These are phyloP conservation scores for Epichloe scottii DNA, from an alignment of 2,329 filamentous ascomycete species.

Conservation along the genomic window DNA sequence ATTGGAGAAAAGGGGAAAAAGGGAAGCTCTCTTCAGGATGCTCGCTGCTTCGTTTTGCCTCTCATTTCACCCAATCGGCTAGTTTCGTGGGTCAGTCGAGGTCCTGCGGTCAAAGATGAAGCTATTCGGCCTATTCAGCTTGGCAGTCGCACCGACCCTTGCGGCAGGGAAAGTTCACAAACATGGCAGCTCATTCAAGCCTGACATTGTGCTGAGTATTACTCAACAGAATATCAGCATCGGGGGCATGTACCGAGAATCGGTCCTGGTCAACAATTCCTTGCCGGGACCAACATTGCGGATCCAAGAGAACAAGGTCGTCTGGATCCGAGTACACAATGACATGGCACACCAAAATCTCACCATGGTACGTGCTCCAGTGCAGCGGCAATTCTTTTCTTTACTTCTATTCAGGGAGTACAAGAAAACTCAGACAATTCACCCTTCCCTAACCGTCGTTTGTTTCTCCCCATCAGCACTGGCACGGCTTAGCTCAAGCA, in stretches of 20 bases:
- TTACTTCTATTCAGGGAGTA: not conserved
- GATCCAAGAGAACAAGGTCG: conserved; percentile 30
- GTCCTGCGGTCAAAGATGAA: not conserved
- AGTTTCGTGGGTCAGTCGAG: not conserved
- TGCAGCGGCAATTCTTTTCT: too few relatives aligned
- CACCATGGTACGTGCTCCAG: conserved; percentile 35
- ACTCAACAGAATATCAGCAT: conserved; percentile 24
- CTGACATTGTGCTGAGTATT: conserved; percentile 34
- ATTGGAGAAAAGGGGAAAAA: too few relatives aligned
- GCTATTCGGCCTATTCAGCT: not conserved
- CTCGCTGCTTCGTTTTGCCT: not conserved
- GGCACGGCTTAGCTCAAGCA: conserved; percentile 50
- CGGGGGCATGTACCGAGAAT: conserved; percentile 8
- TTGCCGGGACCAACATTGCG: conserved; percentile 37
- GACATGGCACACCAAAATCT: conserved; percentile 38
- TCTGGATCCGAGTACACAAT: conserved; percentile 48
- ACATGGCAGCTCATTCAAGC: conserved; percentile 21
- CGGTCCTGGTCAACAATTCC: conserved; percentile 37
- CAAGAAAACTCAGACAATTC: not conserved
- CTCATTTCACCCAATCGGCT: not conserved
- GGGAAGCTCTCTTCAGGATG: not conserved
- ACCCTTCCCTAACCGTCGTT: too few relatives aligned
- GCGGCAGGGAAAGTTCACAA: not conserved
- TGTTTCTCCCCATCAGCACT: conserved; percentile 34
- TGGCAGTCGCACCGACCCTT: not conserved